A percentile compares a stretch with the other conserved stretches of the same genome.
Evolutionary conservation across 2,329 filamentous ascomycete genomes (phyloP).

Genomic region (Aspergillus pseudotamarii): DNA sequence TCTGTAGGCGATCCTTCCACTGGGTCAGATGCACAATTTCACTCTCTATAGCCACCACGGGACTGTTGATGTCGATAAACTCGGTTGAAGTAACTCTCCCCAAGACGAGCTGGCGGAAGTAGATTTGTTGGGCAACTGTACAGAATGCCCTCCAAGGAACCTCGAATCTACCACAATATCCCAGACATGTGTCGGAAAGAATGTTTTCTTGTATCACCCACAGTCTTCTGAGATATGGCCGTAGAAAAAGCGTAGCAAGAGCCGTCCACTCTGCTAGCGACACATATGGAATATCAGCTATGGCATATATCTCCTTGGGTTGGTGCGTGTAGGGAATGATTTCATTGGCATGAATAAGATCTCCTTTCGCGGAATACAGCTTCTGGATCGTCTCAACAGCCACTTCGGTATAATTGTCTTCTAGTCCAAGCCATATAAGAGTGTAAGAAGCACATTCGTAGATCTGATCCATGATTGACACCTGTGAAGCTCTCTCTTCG

Average conservation of each 20-base stretch:
- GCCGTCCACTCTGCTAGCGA: conserved; percentile 4
- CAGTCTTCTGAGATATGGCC: conserved; percentile 5
- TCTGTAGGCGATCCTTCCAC: conserved; percentile 7
- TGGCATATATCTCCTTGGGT: background rate
- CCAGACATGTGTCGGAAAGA: conserved; percentile 2
- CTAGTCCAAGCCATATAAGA: conserved; percentile 5
- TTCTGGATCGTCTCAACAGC: background rate
- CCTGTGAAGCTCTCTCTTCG: conserved; percentile 1
- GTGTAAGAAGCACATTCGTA: conserved; percentile 3
- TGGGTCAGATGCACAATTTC: conserved; percentile 8
- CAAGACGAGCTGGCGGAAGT: conserved; percentile 1
- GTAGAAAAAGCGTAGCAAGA: conserved; percentile 3
- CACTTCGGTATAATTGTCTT: background rate
- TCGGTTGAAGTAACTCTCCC: conserved; percentile 2
- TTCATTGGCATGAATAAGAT: background rate
- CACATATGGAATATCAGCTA: background rate
- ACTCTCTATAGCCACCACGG: conserved; percentile 6
- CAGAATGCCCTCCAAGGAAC: conserved; percentile 5
- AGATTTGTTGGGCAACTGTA: conserved; percentile 5
- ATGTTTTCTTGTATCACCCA: conserved; percentile 9
- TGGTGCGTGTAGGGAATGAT: background rate
- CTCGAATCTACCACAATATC: conserved; percentile 4
- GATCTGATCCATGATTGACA: conserved; percentile 9
- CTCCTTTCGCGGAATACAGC: background rate
- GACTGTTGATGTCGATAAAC: background rate